These are phyloP conservation scores for Adansonia digitata DNA, from an alignment of 345 rosid genomes.

Conservation along the genomic window DNA sequence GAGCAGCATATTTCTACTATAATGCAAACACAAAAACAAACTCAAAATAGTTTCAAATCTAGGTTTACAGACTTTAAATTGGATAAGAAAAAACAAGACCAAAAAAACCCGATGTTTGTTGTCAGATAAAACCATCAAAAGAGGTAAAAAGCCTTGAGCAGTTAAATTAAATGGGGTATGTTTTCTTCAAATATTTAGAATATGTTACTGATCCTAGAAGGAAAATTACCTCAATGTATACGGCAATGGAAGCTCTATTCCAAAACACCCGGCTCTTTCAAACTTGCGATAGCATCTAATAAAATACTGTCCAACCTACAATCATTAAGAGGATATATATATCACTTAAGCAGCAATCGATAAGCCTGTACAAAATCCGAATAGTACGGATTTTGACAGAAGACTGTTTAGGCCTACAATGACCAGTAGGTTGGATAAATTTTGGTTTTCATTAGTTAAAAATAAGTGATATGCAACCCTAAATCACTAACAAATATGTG, in stretches of 20 bases:
- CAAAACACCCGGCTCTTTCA: conserved; percentile 82
- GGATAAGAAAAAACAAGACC: neutral
- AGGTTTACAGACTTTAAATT: neutral
- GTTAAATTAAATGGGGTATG: neutral
- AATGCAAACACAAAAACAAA: conserved; percentile 24
- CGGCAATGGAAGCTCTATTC: conserved; percentile 66
- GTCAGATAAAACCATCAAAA: neutral
- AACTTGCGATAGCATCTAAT: conserved; percentile 63
- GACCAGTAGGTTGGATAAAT: neutral
- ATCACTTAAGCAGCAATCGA: conserved; percentile 11
- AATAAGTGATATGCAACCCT: neutral
- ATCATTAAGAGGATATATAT: conserved; percentile 17
- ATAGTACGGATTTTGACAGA: conserved; percentile 1
- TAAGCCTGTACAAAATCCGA: neutral
- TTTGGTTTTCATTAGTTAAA: neutral
- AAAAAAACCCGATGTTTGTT: neutral
- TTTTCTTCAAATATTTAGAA: neutral
- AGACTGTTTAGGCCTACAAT: neutral
- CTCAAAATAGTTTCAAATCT: neutral
- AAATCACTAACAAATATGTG: neutral
- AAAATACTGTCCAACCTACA: conserved; percentile 78
- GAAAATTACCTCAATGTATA: conserved; percentile 66
- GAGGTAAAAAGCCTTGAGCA: neutral
- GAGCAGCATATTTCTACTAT: conserved; percentile 69
- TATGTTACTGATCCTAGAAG: neutral